Conservation (phyloP, 2,329 filamentous ascomycete genomes). For the Colletotrichum salicis region DNA sequence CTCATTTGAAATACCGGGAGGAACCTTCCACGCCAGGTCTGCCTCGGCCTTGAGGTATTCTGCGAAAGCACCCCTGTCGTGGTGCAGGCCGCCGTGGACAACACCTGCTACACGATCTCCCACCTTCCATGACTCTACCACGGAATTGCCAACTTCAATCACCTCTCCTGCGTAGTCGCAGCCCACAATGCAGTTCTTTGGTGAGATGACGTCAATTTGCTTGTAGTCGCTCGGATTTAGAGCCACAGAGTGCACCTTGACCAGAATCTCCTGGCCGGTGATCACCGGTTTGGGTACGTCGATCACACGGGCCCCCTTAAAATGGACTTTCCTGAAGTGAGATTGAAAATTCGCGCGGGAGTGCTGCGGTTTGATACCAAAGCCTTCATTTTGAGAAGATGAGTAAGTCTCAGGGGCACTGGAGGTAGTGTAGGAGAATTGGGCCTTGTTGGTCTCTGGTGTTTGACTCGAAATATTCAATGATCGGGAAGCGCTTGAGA, state of each 20-base stretch:
- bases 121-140: constrained; percentile 1
- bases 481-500: too few species aligned
- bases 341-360: constrained; percentile 9
- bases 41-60: constrained; percentile 39
- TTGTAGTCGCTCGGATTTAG: constrained; percentile 49
- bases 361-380: constrained; percentile 31
- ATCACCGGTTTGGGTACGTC: constrained; percentile 15
- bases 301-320: constrained; percentile 6
- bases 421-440: too few species aligned
- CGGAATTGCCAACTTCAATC: constrained; percentile 41
- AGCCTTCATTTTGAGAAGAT: constrained; percentile 34
- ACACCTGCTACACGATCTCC: constrained; percentile 44
- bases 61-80: constrained; percentile 42
- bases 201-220: constrained; percentile 42
- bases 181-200: constrained; percentile 42
- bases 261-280: constrained; percentile 39
- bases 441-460: too few species aligned
- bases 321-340: constrained; percentile 39
- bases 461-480: too few species aligned
- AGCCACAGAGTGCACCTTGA: constrained; percentile 44
- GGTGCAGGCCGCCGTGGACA: constrained; percentile 40
- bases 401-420: too few species aligned
- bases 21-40: constrained; percentile 41
- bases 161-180: constrained; percentile 47
- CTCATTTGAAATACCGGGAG: constrained; percentile 37